Evolutionary conservation across 805 yeast species (phyloP), one percentile per base, ranked within the genome.

Genomic region (Wickerhamiella brachini): DNA sequence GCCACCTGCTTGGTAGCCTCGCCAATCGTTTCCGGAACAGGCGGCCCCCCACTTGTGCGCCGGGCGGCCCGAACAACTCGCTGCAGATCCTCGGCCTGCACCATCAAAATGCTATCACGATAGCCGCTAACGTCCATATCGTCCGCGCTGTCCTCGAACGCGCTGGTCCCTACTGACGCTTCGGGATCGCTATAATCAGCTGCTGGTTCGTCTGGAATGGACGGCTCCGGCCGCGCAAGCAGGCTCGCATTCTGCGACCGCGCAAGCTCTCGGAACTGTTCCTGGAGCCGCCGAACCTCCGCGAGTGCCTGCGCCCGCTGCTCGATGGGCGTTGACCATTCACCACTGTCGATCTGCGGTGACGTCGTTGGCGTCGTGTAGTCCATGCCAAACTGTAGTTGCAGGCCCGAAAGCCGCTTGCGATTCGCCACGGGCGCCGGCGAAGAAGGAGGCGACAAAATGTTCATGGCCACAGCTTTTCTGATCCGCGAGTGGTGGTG

Each of bases 231-330:
- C 8, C 21, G 31, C 18, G 41, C 34, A 29, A n/a, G n/a, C 18
- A 60, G 51, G 6, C 56, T 48, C 13, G 63, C 64, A 49, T 62
- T 62, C 34, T 59, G 62, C 5, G 59, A 47, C 13, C 66, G 59
- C 6, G 66, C 66, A 12, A 61, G 51, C 47, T 46, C 56, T 45
- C 54, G 56, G 4, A 62, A 51, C 49, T 57, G 56, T 18, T 56
- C 58, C 51, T 61, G 66, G 4, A 62, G 48, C 10, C 49, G 46
- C 10, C 51, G 49, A 34, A 60, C 60, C 51, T 59, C 60, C 31
- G 57, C 57, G 50, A 49, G 39, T 5, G 49, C 31, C 10, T 18
- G 13, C 7, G 41, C 23, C 12, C 50, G 49, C 22, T 45, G 34
- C 45, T 51, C 51, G 20, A 53, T 38, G 8, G 34, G 41, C 5